phyloP scores from a whole-genome alignment of 257 asterid genomes.

The Datura wrightii region DNA sequence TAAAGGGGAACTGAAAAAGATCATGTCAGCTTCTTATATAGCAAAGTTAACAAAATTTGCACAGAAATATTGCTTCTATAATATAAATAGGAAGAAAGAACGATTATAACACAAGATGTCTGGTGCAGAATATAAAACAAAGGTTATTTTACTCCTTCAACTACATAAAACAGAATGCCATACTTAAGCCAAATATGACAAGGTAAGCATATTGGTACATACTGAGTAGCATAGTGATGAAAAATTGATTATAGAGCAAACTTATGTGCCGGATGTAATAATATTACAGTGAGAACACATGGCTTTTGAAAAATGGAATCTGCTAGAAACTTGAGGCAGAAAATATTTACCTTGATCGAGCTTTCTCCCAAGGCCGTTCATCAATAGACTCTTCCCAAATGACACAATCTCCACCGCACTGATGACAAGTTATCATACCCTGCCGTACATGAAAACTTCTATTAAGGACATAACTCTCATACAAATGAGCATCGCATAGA shows the following conservation, averaged over 20 bases:
- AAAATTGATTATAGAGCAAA: constrained; percentile 7
- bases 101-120: not conserved
- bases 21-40: not conserved
- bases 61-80: not conserved
- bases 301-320: not conserved
- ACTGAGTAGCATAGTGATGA: not conserved
- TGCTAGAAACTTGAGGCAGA: constrained; percentile 8
- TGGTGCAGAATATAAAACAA: not conserved
- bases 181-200: not conserved
- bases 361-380: constrained; percentile 96
- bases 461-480: not conserved
- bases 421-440: constrained; percentile 79
- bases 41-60: not conserved
- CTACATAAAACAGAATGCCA: not conserved
- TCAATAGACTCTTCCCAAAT: constrained; percentile 97
- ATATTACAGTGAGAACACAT: not conserved
- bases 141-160: not conserved
- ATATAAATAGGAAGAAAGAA: not conserved
- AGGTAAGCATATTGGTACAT: not conserved
- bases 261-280: not conserved
- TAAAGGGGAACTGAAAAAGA: constrained; percentile 72
- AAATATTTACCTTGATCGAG: constrained; percentile 68
- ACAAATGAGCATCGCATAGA: not conserved
- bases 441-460: constrained; percentile 32
- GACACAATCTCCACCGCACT: constrained; percentile 92